Base-by-base conservation (phyloP, 208 protist species). In the Trypanosoma platydactyli region DNA sequence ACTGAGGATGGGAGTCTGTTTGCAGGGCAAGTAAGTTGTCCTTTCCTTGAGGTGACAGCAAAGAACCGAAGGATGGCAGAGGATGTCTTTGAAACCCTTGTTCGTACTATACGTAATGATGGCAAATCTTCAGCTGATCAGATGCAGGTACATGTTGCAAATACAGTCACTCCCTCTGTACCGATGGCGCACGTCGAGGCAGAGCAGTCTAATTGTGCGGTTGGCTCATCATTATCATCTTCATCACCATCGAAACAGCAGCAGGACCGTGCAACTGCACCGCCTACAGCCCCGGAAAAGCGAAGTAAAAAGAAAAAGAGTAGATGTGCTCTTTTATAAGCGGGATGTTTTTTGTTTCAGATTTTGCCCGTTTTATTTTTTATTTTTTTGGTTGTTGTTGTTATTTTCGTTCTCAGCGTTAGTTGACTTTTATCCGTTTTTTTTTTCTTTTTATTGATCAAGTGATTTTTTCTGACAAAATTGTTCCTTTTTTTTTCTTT, bases 41-140 rank as follows among this genome's bases (percentile, higher is more conserved):
- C 75, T 5, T 92, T 96, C 63, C 54, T 82, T 3, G 87, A 94
- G 46, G 79, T 85, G n/a, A 84, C 81, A 5, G 87, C 90, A 7
- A 92, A 87, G 42, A 81, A 80, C 33, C 48, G 67, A 57, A 20
- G 16, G 0, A 83, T 72, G 57, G 75, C 82, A 5, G 71, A 80
- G 58, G 18, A 71, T 1, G 77, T 86, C 0, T 92, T 92, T 52
- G 59, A 79, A 42, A 73, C 45, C 0, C 68, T 91, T 1, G 66
- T 89, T 3, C 67, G 80, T 53, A 63, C 65, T 20, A 71, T 89
- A n/a, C 73, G 71, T 25, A 63, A 60, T 29, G 61, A 57, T 22
- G 61, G 62, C 20, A 40, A 30, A 25, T 35, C 35, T 18, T 27
- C 24, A 20, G 5, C 18, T 29, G 12, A 25, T 11, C 49, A 48